phyloP scores from a whole-genome alignment of 805 yeast species.

The Debaryomyces hansenii region DNA sequence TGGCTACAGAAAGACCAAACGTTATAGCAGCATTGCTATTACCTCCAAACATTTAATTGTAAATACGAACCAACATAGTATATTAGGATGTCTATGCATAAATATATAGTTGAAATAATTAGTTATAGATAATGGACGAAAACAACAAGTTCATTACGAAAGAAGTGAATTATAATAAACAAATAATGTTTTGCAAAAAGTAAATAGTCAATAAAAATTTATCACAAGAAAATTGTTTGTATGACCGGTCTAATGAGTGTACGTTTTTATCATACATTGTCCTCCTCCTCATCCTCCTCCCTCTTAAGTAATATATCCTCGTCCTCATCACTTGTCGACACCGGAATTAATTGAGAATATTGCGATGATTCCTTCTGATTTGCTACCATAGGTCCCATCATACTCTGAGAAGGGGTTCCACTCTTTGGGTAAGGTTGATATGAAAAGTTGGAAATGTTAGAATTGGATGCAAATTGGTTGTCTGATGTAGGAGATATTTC shows the following conservation, averaged over 20 bases:
- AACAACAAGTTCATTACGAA: background rate
- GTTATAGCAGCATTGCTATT: slow-evolving; percentile 72
- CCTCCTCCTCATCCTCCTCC: no score
- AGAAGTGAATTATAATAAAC: background rate
- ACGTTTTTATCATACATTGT: no score
- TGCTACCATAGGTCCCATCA: background rate
- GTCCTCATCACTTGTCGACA: slow-evolving; percentile 1
- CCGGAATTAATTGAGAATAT: background rate
- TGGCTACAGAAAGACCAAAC: slow-evolving; percentile 77
- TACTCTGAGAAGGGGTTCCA: slow-evolving; percentile 1
- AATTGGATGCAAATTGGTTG: slow-evolving; percentile 8
- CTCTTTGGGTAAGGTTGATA: slow-evolving; percentile 5
- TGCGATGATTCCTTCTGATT: background rate
- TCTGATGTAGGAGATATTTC: slow-evolving; percentile 15
- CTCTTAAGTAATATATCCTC: slow-evolving; percentile 6
- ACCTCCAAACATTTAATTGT: slow-evolving; percentile 57
- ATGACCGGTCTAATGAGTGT: no score
- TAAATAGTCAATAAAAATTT: background rate
- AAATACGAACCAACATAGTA: background rate
- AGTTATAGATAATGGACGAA: background rate
- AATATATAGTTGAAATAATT: background rate
- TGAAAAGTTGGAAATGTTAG: slow-evolving; percentile 12
- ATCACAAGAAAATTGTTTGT: background rate
- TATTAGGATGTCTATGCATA: background rate
- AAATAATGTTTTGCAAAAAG: background rate